Conservation (phyloP, 1,284 basidiomycete species). For the Cryptococcus sp. region DNA sequence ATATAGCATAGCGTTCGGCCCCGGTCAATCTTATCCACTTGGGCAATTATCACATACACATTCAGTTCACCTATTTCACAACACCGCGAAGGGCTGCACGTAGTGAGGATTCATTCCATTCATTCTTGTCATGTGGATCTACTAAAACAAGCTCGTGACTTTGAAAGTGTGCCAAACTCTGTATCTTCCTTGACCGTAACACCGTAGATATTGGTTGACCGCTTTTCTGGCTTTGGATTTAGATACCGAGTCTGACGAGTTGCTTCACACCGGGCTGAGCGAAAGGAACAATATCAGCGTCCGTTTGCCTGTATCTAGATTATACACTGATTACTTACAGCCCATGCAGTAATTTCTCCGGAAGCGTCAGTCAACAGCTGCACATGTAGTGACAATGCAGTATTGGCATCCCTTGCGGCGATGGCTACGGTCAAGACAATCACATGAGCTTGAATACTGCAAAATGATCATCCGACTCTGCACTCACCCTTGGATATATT, state of each 20-base stretch:
- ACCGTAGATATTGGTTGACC: too few relatives aligned
- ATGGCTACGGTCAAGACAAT: conserved; percentile 60
- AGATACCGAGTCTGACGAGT: conserved; percentile 53
- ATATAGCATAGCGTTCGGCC: too few relatives aligned
- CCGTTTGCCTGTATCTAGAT: neutral
- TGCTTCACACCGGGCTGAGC: conserved; percentile 71
- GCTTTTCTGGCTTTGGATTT: neutral
- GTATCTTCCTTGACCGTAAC: too few relatives aligned
- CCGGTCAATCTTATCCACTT: too few relatives aligned
- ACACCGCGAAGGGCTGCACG: too few relatives aligned
- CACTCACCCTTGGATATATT: conserved; percentile 67
- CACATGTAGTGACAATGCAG: conserved; percentile 73
- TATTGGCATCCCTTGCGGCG: conserved; percentile 67
- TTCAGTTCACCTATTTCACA: too few relatives aligned
- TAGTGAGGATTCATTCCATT: neutral
- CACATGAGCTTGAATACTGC: conserved; percentile 1
- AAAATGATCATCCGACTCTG: neutral
- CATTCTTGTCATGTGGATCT: too few relatives aligned
- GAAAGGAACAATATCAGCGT: conserved; percentile 2
- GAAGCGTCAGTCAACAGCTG: conserved; percentile 74
- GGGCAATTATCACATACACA: too few relatives aligned
- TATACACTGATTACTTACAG: conserved; percentile 51
- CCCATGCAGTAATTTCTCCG: conserved; percentile 82
- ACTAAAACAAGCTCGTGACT: too few relatives aligned
- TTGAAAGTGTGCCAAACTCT: too few relatives aligned